A percentile compares a stretch with the other conserved stretches of the same genome.
These are phyloP conservation scores for Scleroderma bovista DNA, from an alignment of 768 basidiomycete species.

Conservation along the genomic window DNA sequence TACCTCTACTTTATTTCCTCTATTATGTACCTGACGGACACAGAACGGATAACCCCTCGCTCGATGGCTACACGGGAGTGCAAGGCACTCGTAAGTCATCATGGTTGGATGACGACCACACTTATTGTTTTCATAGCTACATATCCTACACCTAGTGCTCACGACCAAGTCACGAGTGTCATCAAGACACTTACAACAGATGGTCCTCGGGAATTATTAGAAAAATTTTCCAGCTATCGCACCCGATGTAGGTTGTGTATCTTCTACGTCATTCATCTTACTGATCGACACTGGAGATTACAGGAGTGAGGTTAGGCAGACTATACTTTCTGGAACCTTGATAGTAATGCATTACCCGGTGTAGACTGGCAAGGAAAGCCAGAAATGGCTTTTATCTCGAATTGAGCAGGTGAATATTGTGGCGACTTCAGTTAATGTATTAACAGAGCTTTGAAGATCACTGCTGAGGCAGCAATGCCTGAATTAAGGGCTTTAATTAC, in stretches of 20 bases:
- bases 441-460: constrained; percentile 43
- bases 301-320: constrained; percentile 59
- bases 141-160: constrained; percentile 57
- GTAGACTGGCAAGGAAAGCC: constrained; percentile 72
- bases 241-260: constrained; percentile 56
- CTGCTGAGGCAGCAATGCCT: constrained; percentile 52
- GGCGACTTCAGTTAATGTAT: constrained; percentile 4
- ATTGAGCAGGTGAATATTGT: constrained; percentile 49
- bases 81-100: constrained; percentile 35
- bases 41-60: constrained; percentile 72
- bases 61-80: constrained; percentile 40
- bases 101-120: background rate
- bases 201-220: constrained; percentile 58
- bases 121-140: constrained; percentile 30
- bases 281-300: constrained; percentile 42
- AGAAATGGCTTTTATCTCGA: constrained; percentile 67
- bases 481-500: constrained; percentile 53
- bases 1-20: constrained; percentile 2
- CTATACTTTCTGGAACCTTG: constrained; percentile 2
- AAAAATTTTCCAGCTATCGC: constrained; percentile 63
- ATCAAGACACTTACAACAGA: constrained; percentile 61
- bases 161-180: constrained; percentile 53
- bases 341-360: constrained; percentile 9
- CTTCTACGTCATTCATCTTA: constrained; percentile 17
- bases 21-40: constrained; percentile 7